Conservation (phyloP, 164 flowering plant genomes). For the Houttuynia cordata region DNA sequence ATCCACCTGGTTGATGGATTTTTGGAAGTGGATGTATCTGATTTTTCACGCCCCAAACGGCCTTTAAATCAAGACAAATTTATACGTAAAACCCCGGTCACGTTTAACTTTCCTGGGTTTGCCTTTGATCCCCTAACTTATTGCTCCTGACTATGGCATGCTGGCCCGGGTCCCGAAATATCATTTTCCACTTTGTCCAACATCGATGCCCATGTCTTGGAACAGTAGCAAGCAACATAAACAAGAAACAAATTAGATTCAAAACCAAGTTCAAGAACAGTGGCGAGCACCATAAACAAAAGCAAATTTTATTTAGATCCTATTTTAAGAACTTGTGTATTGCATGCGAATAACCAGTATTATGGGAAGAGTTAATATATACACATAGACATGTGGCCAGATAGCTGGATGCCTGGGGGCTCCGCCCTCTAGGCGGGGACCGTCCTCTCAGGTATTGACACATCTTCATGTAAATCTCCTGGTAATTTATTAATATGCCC, state of each 20-base stretch:
- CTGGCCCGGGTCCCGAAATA: too few relatives aligned
- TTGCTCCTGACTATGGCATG: too few relatives aligned
- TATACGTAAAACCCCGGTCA: too few relatives aligned
- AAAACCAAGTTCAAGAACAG: background rate
- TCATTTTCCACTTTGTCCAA: background rate
- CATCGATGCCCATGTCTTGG: background rate
- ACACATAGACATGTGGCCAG: too few relatives aligned
- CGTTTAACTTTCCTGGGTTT: too few relatives aligned
- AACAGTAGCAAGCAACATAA: background rate
- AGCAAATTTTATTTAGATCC: background rate
- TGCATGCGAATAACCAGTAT: background rate
- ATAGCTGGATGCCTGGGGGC: background rate
- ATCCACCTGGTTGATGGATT: too few relatives aligned
- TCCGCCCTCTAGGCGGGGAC: slow-evolving; percentile 5
- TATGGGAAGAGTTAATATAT: background rate
- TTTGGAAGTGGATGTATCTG: too few relatives aligned
- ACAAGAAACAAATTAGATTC: background rate
- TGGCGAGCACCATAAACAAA: background rate
- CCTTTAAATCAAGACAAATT: too few relatives aligned
- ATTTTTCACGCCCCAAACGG: too few relatives aligned
- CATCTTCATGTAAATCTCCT: background rate
- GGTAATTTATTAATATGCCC: background rate
- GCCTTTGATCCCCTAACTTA: too few relatives aligned
- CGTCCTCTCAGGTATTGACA: background rate
- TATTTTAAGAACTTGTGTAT: background rate